A percentile compares a stretch with the other conserved stretches of the same genome.
These are phyloP conservation scores for Talaromyces sp. DNA, from an alignment of 2,329 filamentous ascomycete genomes.

Conservation along the genomic window DNA sequence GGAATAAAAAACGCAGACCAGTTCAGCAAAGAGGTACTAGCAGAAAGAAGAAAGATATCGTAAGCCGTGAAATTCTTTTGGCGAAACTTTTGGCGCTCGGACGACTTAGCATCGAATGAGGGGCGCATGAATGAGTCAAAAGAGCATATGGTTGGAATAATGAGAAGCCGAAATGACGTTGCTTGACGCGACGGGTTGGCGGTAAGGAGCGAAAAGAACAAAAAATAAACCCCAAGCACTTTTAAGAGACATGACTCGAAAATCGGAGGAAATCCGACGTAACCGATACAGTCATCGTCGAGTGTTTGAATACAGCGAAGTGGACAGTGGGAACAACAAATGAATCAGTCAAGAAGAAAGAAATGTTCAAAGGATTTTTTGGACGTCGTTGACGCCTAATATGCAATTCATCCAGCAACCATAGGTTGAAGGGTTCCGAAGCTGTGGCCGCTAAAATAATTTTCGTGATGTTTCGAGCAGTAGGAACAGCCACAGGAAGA, in stretches of 20 bases:
- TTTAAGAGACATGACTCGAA: slow-evolving; percentile 16
- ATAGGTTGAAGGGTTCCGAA: slow-evolving; percentile 47
- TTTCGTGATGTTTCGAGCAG: slow-evolving; percentile 49
- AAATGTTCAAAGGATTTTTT: slow-evolving; percentile 18
- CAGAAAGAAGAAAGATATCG: slow-evolving; percentile 21
- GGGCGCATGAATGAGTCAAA: slow-evolving; percentile 2
- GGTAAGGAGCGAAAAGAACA: slow-evolving; percentile 21
- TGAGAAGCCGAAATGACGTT: slow-evolving; percentile 5
- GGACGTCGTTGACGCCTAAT: slow-evolving; percentile 10
- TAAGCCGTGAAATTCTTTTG: slow-evolving; percentile 20
- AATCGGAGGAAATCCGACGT: neutral
- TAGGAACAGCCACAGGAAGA: slow-evolving; percentile 47
- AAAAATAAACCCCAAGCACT: slow-evolving; percentile 13
- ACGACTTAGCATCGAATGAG: slow-evolving; percentile 17
- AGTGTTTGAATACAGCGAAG: slow-evolving; percentile 1
- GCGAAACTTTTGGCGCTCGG: slow-evolving; percentile 19
- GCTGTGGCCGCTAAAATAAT: slow-evolving; percentile 45
- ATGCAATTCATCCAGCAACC: slow-evolving; percentile 35
- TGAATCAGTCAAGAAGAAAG: slow-evolving; percentile 27
- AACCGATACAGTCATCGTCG: slow-evolving; percentile 5
- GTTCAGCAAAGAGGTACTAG: slow-evolving; percentile 19
- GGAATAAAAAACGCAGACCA: slow-evolving; percentile 23
- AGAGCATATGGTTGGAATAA: slow-evolving; percentile 2
- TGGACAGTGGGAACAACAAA: slow-evolving; percentile 28
- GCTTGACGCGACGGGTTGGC: neutral